Percentiles rank a stretch among this genome's conserved stretches.
Evolutionary conservation across 2,329 filamentous ascomycete genomes (phyloP).

Genomic region (Sporothrix brunneoviolacea): DNA sequence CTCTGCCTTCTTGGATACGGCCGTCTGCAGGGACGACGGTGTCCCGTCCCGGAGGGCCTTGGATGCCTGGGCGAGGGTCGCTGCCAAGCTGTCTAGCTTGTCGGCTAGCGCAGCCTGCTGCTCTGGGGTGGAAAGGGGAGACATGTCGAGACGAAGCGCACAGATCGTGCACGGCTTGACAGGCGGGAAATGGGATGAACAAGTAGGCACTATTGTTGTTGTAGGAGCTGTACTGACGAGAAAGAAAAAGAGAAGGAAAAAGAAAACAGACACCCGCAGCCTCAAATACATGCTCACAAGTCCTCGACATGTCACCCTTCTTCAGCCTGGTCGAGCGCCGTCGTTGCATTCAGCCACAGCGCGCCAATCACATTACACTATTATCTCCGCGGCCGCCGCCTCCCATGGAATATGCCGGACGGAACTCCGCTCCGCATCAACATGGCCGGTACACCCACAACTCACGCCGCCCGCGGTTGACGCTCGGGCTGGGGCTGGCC

Average conservation of each 20-base stretch:
- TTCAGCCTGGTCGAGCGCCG: no score
- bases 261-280: not conserved
- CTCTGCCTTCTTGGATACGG: not conserved
- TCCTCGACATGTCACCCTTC: no score
- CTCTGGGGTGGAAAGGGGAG: no score
- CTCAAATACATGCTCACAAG: no score
- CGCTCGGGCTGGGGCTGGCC: not conserved
- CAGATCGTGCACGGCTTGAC: no score
- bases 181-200: no score
- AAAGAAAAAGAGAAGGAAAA: not conserved
- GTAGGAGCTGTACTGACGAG: no score
- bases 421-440: constrained; percentile 1
- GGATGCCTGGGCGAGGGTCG: not conserved
- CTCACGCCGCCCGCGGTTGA: no score
- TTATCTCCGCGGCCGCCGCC: not conserved
- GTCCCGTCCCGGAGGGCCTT: not conserved
- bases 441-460: not conserved
- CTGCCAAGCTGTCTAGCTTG: not conserved
- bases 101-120: not conserved
- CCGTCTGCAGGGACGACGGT: not conserved
- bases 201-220: no score
- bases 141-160: no score
- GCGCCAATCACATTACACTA: constrained; percentile 9
- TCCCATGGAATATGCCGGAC: no score
- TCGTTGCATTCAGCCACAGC: not conserved